Conservation (phyloP, 371 early-diverging fungal species). For the Haplosporangium sp. region DNA sequence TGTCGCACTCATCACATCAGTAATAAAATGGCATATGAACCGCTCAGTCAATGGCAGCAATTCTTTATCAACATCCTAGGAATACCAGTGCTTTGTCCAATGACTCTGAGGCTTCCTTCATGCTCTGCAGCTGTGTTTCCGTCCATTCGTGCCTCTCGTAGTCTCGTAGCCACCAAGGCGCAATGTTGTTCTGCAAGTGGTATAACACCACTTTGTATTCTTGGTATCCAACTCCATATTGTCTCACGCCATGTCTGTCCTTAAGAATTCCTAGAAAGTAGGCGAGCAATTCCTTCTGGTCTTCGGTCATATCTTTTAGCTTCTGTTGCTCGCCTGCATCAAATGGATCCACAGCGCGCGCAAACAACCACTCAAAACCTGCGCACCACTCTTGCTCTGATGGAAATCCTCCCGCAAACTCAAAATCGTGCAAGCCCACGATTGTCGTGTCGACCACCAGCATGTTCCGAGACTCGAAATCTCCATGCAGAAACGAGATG, state of each 20-base stretch:
- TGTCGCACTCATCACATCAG: too few species aligned
- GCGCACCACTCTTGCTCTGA: slow-evolving; percentile 54
- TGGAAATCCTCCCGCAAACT: slow-evolving; percentile 50
- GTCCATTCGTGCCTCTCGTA: slow-evolving; percentile 24
- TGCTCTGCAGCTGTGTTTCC: slow-evolving; percentile 20
- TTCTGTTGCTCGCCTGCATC: slow-evolving; percentile 30
- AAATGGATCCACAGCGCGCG: slow-evolving; percentile 40
- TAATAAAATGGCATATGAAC: too few species aligned
- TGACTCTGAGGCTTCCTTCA: slow-evolving; percentile 26
- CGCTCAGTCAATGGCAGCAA: too few species aligned
- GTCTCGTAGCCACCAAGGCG: slow-evolving; percentile 50
- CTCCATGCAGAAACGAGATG: slow-evolving; percentile 43
- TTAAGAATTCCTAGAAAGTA: slow-evolving; percentile 31
- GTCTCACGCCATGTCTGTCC: slow-evolving; percentile 26
- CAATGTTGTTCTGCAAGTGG: slow-evolving; percentile 44
- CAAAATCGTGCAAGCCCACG: slow-evolving; percentile 39
- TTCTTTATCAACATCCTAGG: slow-evolving; percentile 28
- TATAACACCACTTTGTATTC: slow-evolving; percentile 47
- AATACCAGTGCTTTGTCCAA: slow-evolving; percentile 41
- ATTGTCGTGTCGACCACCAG: slow-evolving; percentile 32
- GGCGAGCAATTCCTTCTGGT: slow-evolving; percentile 27
- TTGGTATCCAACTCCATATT: slow-evolving; percentile 20
- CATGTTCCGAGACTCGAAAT: slow-evolving; percentile 44
- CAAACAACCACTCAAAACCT: slow-evolving; percentile 43
- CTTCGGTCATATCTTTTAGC: slow-evolving; percentile 28